These are phyloP conservation scores for Eucalyptus sp. DNA, from an alignment of 345 rosid genomes.

Conservation along the genomic window DNA sequence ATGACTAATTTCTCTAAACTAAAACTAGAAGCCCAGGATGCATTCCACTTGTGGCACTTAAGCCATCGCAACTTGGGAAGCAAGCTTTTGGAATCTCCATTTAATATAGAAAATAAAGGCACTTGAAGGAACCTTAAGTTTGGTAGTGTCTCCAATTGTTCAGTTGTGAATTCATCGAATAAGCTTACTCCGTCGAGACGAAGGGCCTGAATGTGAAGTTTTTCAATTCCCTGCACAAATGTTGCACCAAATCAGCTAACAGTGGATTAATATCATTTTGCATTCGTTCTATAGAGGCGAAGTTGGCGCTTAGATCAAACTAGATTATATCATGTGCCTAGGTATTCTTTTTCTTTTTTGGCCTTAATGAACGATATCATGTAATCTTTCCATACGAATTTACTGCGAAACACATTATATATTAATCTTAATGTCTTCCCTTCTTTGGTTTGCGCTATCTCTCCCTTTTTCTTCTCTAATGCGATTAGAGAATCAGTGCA, in stretches of 20 bases:
- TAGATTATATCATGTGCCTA: too few species aligned
- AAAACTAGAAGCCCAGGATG: not conserved
- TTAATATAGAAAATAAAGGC: not conserved
- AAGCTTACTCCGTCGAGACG: accelerated
- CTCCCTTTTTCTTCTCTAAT: not conserved
- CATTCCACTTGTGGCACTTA: not conserved
- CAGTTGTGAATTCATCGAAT: not conserved
- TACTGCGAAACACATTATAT: not conserved
- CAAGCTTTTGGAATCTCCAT: not conserved
- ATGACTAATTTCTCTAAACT: too few species aligned
- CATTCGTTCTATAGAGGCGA: too few species aligned
- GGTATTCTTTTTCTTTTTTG: too few species aligned
- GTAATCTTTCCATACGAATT: not conserved
- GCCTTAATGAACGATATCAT: too few species aligned
- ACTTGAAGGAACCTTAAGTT: too few species aligned
- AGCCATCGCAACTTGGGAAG: too few species aligned
- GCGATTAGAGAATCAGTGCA: not conserved
- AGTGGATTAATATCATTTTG: too few species aligned
- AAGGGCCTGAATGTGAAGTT: too few species aligned
- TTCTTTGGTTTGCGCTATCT: not conserved
- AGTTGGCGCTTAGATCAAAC: too few species aligned
- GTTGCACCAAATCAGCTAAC: too few species aligned
- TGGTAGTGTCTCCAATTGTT: accelerated
- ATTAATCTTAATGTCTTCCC: not conserved
- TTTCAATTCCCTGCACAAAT: too few species aligned